Conservation (phyloP, 345 rosid genomes). For the Eucalyptus rudis region DNA sequence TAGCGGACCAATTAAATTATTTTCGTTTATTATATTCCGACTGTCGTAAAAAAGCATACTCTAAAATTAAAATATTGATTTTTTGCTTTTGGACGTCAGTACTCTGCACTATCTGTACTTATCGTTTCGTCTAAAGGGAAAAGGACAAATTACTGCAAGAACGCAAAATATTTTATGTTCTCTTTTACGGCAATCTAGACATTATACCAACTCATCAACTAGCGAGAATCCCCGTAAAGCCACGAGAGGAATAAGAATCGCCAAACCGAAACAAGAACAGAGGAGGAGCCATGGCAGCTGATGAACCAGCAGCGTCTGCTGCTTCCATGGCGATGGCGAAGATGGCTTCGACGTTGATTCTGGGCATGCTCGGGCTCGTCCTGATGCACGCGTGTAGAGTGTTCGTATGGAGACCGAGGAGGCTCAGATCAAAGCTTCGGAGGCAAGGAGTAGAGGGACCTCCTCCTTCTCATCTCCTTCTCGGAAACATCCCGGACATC, state of each 20-base stretch:
- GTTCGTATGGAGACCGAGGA: slow-evolving; percentile 8
- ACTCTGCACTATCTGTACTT: neutral
- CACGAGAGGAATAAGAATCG: neutral
- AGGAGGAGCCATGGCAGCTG: neutral
- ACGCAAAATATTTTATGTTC: too few species aligned
- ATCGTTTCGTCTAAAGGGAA: neutral
- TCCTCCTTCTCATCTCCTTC: slow-evolving; percentile 15
- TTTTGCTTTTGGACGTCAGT: neutral
- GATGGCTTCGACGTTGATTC: neutral
- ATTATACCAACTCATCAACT: neutral
- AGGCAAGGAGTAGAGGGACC: slow-evolving; percentile 40
- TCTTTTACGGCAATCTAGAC: too few species aligned
- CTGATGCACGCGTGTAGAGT: neutral
- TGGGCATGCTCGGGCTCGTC: slow-evolving; percentile 1
- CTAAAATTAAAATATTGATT: neutral
- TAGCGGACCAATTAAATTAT: neutral
- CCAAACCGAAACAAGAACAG: neutral
- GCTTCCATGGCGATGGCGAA: neutral
- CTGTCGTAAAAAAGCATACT: neutral
- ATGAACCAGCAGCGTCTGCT: neutral
- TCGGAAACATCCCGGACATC: slow-evolving; percentile 31
- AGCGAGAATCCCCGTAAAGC: neutral
- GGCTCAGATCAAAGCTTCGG: slow-evolving; percentile 9
- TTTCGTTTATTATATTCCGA: neutral
- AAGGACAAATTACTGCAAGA: neutral